Base-by-base conservation (phyloP, 208 protist species). In the Crithidia acanthocephali region DNA sequence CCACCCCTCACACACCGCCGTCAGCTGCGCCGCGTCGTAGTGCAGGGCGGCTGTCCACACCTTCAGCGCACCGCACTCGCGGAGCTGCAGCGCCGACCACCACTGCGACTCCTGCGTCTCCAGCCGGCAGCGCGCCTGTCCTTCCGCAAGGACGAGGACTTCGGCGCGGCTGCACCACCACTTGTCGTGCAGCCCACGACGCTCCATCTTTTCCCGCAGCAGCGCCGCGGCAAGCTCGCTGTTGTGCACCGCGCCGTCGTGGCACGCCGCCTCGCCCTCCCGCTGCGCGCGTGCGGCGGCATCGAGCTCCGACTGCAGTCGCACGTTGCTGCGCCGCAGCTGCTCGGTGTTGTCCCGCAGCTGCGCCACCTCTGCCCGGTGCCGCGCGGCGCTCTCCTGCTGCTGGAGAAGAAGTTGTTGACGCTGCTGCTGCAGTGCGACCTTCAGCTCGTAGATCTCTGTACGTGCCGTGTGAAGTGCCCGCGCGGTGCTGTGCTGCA, bases 1-100 rank as follows among this genome's bases (percentile, higher is more conserved):
- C 76, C 76, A 82, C 10, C 67, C 65, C 16, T 77, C 65, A 44
- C 76, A 82, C 16, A 78, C 71, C 11, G 51, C 40, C 20, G 65
- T 73, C 22, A 76, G 63, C 58, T 75, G 66, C 27, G 30, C 60
- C 33, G 44, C 25, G n/a, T 82, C 76, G 63, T 23, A 51, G 2
- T 68, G 61, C 42, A 63, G 28, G 2, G 61, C 22, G 22, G 53
- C 64, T 0, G 57, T 63, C 69, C 63, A 72, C 22, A 68, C 69
- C 23, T 62, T 68, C 30, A 81, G 40, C 47, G 52, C 40, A 7
- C 32, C 52, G 25, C 60, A 42, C 69, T 72, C 69, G n/a, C 64
- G 69, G 57, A 40, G 47, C 44, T 56, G 68, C 57, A 81, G 27
- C 37, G 76, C 33, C 15, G 61, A 42, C 45, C 69, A 69, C 61